These are phyloP conservation scores for Fusarium sp. DNA, from an alignment of 2,329 filamentous ascomycete species.

Conservation along the genomic window DNA sequence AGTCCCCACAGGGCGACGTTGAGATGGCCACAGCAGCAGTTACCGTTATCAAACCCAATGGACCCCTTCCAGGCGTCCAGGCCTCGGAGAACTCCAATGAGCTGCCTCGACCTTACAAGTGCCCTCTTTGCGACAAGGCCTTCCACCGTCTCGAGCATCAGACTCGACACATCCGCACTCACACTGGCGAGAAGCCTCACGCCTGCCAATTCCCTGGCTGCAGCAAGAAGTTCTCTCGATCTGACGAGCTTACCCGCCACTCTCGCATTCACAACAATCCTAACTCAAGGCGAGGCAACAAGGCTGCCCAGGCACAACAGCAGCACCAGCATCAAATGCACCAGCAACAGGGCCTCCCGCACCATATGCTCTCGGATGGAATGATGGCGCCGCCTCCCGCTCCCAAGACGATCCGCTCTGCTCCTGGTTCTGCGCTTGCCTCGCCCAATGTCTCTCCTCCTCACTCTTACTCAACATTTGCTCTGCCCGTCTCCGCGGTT, in stretches of 20 bases:
- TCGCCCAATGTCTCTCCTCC: slow-evolving; percentile 98
- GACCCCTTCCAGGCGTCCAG: slow-evolving; percentile 69
- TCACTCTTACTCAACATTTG: slow-evolving; percentile 83
- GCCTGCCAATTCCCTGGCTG: slow-evolving; percentile 95
- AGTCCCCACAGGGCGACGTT: slow-evolving; percentile 47
- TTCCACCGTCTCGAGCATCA: slow-evolving; percentile 98
- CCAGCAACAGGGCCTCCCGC: slow-evolving; percentile 51
- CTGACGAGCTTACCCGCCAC: slow-evolving; percentile 95
- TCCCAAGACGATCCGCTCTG: slow-evolving; percentile 85
- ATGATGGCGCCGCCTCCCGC: slow-evolving; percentile 82
- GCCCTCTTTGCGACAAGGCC: slow-evolving; percentile 96
- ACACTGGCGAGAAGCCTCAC: slow-evolving; percentile 98
- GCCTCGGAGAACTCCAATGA: slow-evolving; percentile 67
- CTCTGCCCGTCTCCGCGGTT: slow-evolving; percentile 58
- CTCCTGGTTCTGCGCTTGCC: slow-evolving; percentile 82
- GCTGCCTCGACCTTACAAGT: slow-evolving; percentile 96
- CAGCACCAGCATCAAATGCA: slow-evolving; percentile 50
- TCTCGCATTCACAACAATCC: slow-evolving; percentile 99
- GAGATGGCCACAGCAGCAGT: slow-evolving; percentile 63
- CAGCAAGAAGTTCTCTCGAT: slow-evolving; percentile 96
- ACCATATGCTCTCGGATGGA: slow-evolving; percentile 61
- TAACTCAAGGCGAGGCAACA: slow-evolving; percentile 93
- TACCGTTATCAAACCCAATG: slow-evolving; percentile 68
- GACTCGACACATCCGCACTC: slow-evolving; percentile 88
- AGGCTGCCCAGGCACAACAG: slow-evolving; percentile 62